phyloP scores from a whole-genome alignment of 805 yeast species.

The Candida stauntonica region DNA sequence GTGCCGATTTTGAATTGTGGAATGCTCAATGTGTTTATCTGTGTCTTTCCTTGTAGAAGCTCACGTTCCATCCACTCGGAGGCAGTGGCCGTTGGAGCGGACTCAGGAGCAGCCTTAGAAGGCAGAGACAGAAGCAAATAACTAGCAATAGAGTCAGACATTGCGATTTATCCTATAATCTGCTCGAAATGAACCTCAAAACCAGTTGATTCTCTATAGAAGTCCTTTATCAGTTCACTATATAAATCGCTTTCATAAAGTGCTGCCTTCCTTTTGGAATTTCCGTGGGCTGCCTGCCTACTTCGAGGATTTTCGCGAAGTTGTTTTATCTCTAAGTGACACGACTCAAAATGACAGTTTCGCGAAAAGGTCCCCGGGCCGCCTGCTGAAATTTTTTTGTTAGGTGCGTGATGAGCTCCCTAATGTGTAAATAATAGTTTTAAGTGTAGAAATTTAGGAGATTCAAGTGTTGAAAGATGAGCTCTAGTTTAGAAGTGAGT shows the following conservation, averaged over 20 bases:
- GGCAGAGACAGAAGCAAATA: conserved; percentile 57
- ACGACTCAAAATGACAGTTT: background rate
- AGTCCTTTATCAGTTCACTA: too few species aligned
- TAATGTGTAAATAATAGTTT: too few species aligned
- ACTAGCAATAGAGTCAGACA: conserved; percentile 34
- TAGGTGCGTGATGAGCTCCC: background rate
- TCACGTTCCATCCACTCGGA: conserved; percentile 50
- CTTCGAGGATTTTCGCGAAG: conserved; percentile 6
- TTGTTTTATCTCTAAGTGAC: background rate
- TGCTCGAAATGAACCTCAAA: too few species aligned
- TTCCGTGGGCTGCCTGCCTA: conserved; percentile 1
- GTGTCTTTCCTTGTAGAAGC: conserved; percentile 54
- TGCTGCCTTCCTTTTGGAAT: conserved; percentile 2
- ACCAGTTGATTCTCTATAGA: too few species aligned
- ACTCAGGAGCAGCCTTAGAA: conserved; percentile 49
- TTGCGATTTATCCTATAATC: too few species aligned
- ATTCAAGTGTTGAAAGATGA: conserved; percentile 34
- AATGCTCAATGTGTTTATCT: conserved; percentile 51
- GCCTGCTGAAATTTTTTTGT: background rate
- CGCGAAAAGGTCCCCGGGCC: background rate
- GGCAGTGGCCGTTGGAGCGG: conserved; percentile 38
- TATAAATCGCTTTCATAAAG: too few species aligned
- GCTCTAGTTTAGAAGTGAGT: conserved; percentile 59
- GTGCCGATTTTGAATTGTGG: conserved; percentile 95
- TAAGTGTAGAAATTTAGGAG: too few species aligned